phyloP scores from a whole-genome alignment of 2,329 filamentous ascomycete genomes.

The Exophiala xenobiotica region DNA sequence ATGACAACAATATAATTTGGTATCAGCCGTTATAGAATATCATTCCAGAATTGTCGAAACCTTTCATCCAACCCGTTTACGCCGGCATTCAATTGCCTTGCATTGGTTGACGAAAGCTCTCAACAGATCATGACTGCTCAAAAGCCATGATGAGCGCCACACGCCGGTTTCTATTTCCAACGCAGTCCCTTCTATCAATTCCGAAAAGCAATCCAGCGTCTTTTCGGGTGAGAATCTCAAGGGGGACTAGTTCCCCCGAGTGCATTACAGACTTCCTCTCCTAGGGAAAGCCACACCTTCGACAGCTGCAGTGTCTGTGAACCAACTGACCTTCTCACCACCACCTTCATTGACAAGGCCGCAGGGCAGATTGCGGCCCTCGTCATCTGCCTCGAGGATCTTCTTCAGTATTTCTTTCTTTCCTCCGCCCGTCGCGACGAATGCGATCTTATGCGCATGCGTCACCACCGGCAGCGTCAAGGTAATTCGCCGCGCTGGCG shows the following conservation, averaged over 20 bases:
- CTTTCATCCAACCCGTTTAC: too few relatives aligned
- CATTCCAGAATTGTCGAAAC: too few relatives aligned
- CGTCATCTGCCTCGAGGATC: constrained; percentile 75
- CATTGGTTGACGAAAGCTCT: too few relatives aligned
- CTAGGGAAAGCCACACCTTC: constrained; percentile 81
- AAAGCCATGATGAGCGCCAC: not conserved
- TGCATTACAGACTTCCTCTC: constrained; percentile 64
- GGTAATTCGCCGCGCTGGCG: constrained; percentile 85
- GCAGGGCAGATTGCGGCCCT: constrained; percentile 73
- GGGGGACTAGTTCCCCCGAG: too few relatives aligned
- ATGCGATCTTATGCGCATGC: constrained; percentile 81
- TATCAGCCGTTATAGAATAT: too few relatives aligned
- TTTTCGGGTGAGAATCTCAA: not conserved
- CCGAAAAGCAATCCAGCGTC: too few relatives aligned
- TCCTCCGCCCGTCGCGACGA: constrained; percentile 82
- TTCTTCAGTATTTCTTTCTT: constrained; percentile 92
- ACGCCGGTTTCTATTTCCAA: not conserved
- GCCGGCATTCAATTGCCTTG: too few relatives aligned
- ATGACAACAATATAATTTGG: too few relatives aligned
- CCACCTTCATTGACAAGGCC: constrained; percentile 80
- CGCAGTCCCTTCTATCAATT: not conserved
- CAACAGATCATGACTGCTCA: constrained; percentile 4
- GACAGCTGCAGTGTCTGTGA: constrained; percentile 81
- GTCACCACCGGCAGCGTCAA: constrained; percentile 87
- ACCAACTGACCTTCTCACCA: constrained; percentile 90